Conservation (phyloP, 1,284 basidiomycete genomes). For the Trametes sp. region DNA sequence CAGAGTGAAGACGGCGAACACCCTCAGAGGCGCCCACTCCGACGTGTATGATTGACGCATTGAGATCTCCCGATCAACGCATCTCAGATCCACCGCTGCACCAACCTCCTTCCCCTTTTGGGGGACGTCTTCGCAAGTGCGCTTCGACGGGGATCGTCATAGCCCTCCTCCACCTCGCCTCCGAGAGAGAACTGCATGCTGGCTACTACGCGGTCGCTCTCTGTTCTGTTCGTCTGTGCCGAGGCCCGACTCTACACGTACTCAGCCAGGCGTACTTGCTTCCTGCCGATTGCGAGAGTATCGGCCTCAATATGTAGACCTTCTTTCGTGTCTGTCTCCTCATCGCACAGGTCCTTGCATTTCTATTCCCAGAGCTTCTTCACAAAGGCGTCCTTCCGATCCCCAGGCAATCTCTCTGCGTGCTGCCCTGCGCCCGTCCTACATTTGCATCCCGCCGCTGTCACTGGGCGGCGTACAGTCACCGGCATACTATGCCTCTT, state of each 20-base stretch:
- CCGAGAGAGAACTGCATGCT: no score
- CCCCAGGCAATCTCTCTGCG: background rate
- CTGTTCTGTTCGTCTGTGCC: background rate
- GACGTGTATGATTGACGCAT: background rate
- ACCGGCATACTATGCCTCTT: background rate
- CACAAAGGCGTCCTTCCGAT: background rate
- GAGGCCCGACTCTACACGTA: no score
- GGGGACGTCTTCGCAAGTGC: background rate
- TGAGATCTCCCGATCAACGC: background rate
- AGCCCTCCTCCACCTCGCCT: background rate
- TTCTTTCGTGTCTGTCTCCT: no score
- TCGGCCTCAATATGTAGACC: background rate
- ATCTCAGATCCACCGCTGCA: slow-evolving; percentile 6
- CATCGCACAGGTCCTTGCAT: background rate
- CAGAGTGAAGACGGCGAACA: background rate
- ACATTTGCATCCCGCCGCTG: no score
- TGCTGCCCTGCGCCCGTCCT: background rate
- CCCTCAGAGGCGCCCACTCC: background rate
- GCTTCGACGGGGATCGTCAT: background rate
- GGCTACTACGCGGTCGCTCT: no score
- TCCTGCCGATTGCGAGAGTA: slow-evolving; percentile 5
- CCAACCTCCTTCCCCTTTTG: background rate
- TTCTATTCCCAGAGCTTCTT: background rate
- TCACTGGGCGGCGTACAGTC: no score
- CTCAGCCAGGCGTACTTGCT: background rate